Evolutionary conservation across 768 basidiomycete species (phyloP), one percentile per base, ranked within the genome.

Genomic region (Phaffia australis): DNA sequence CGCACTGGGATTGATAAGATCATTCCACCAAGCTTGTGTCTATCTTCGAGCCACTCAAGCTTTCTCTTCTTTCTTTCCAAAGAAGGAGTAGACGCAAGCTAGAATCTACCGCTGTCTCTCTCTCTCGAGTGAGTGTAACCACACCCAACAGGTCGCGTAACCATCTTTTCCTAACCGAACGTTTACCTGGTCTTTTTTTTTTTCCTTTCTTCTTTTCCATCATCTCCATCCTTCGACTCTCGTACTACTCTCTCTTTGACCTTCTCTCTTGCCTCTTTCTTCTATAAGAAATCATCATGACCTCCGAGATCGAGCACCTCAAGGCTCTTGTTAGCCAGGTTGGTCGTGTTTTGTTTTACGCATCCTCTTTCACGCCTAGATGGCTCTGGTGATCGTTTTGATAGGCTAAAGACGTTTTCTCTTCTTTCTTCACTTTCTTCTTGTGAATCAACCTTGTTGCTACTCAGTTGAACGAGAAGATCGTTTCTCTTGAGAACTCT

Each of bases 301-400:
- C 59, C 30, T 52, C 54, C 47, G 91, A 97, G 79, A 83, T 99
- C 73, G 89, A 88, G 73, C 91, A 98, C 77, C 86, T 99, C 80
- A 99, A 99, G 79, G 79, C 81, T 51, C 87, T 99, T 73, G 91
- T 95, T 70, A 74, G 81, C 18, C 90, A 97, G 80, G 76, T 76
- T 51, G 30, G 74, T 71, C 19, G 9, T n/a, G 6, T 48, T 15
- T 60, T n/a, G 1, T 18, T 7, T 9, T 46, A 50, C 14, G 21
- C 2, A 4, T 21, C 27, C 9, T 46, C 35, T 29, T 23, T 51
- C 35, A 11, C 4, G 35, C 35, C 35, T 42, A 42, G 35, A 42
- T 42, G 35, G 51, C 42, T 25, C 25, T 54, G 51, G 48, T 50
- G 27, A 42, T 54, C 30, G n/a, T 56, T 48, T 25, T 25, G 61